Conservation (phyloP, 2,329 filamentous ascomycete species). For the Fusarium mangiferae region DNA sequence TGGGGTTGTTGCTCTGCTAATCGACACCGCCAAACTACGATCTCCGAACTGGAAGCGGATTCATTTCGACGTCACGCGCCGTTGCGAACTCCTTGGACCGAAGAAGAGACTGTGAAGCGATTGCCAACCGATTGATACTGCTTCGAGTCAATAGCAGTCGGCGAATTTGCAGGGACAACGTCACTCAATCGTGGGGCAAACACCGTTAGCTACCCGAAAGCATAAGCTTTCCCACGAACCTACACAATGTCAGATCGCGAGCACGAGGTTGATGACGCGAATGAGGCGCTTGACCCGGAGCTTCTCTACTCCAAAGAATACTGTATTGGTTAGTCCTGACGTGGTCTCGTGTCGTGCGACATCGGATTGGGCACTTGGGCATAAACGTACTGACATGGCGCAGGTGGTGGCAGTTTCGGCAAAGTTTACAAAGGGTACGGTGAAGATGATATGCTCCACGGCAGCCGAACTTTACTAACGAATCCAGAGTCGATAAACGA, state of each 20-base stretch:
- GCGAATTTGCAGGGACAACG: neutral
- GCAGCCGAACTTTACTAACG: slow-evolving; percentile 2
- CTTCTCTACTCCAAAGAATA: slow-evolving; percentile 92
- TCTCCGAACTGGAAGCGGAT: slow-evolving; percentile 16
- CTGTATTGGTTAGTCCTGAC: slow-evolving; percentile 74
- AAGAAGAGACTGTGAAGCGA: neutral
- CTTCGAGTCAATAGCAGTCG: neutral
- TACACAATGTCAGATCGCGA: slow-evolving; percentile 60
- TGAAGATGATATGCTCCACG: neutral
- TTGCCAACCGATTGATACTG: neutral
- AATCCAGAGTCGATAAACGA: slow-evolving; percentile 84
- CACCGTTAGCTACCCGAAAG: slow-evolving; percentile 5
- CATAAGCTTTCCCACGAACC: slow-evolving; percentile 11
- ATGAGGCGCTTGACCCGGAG: slow-evolving; percentile 79
- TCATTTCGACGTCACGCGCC: slow-evolving; percentile 8
- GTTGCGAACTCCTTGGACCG: neutral
- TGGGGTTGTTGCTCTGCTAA: slow-evolving; percentile 34
- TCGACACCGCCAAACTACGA: slow-evolving; percentile 38
- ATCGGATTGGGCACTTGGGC: neutral
- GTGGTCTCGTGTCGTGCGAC: slow-evolving; percentile 1
- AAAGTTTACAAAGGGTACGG: slow-evolving; percentile 96
- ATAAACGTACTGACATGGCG: slow-evolving; percentile 36
- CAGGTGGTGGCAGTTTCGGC: slow-evolving; percentile 96
- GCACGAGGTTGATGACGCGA: slow-evolving; percentile 57
- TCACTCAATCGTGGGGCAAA: slow-evolving; percentile 6